Evolutionary conservation across 495 filamentous ascomycete genomes (phyloP).

Genomic region (Articulospora tetracladia): DNA sequence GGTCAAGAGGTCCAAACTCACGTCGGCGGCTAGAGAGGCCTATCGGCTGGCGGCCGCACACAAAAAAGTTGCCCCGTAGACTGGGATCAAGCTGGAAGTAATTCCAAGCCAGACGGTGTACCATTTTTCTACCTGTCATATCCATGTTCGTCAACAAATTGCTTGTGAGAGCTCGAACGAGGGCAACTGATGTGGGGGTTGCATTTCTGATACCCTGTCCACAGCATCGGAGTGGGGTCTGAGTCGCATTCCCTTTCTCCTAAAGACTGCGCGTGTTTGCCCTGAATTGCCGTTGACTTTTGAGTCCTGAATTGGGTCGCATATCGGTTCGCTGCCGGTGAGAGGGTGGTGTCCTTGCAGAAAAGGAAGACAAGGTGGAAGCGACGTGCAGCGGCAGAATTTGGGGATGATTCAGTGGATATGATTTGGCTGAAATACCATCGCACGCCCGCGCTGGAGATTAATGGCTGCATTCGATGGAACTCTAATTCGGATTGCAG

Average conservation of each 20-base stretch:
- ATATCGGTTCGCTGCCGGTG: neutral
- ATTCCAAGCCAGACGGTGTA: neutral
- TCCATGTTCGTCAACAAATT: neutral
- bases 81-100: conserved; percentile 12
- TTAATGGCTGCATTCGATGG: too few species aligned
- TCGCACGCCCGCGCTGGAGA: too few species aligned
- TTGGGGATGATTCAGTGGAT: neutral
- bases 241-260: too few species aligned
- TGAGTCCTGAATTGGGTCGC: neutral
- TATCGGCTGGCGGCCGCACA: conserved; percentile 11
- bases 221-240: too few species aligned
- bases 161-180: neutral
- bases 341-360: neutral
- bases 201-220: neutral
- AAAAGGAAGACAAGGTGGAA: neutral
- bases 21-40: conserved; percentile 15
- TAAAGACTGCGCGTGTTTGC: neutral
- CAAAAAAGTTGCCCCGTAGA: neutral
- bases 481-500: too few species aligned
- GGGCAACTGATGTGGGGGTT: neutral
- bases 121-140: conserved; percentile 3
- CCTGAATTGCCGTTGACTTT: neutral
- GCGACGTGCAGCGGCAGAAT: too few species aligned
- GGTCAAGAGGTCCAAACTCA: conserved; percentile 17
- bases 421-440: too few species aligned